These are phyloP conservation scores for Nematodospora valgi DNA, from an alignment of 805 yeast genomes.

Conservation along the genomic window DNA sequence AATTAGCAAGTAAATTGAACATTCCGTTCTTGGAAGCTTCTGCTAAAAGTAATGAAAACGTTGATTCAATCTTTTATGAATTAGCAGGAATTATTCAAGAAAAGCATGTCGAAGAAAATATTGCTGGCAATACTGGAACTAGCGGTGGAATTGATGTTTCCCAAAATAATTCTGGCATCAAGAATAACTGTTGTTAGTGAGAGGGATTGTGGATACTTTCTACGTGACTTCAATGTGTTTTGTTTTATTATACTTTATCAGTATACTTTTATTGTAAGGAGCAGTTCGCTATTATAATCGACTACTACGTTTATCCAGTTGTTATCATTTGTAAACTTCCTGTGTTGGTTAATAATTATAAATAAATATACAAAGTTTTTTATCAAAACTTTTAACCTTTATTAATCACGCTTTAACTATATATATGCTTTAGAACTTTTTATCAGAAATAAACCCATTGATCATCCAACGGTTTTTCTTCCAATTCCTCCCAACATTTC, in stretches of 20 bases:
- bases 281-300: too few relatives aligned
- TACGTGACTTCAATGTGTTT: too few relatives aligned
- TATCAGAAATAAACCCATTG: slow-evolving; percentile 84
- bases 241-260: too few relatives aligned
- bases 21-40: slow-evolving; percentile 93
- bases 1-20: slow-evolving; percentile 79
- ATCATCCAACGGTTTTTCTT: slow-evolving; percentile 73
- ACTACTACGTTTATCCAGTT: too few relatives aligned
- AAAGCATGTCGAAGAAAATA: slow-evolving; percentile 51
- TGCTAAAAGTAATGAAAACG: slow-evolving; percentile 91
- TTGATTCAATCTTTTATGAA: slow-evolving; percentile 86
- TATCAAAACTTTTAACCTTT: too few relatives aligned
- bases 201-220: too few relatives aligned
- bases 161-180: slow-evolving; percentile 22
- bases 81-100: slow-evolving; percentile 85
- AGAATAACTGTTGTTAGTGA: slow-evolving; percentile 41
- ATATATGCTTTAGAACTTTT: slow-evolving; percentile 41
- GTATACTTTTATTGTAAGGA: too few relatives aligned
- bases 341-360: neutral
- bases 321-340: neutral
- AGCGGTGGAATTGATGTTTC: slow-evolving; percentile 39
- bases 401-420: too few relatives aligned
- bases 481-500: slow-evolving; percentile 77
- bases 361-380: slow-evolving; percentile 1
- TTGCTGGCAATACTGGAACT: slow-evolving; percentile 19